Percentiles rank a stretch among this genome's conserved stretches.
phyloP scores from a whole-genome alignment of 192 early-diverging fungal genomes.

The Coemansia biformis region DNA sequence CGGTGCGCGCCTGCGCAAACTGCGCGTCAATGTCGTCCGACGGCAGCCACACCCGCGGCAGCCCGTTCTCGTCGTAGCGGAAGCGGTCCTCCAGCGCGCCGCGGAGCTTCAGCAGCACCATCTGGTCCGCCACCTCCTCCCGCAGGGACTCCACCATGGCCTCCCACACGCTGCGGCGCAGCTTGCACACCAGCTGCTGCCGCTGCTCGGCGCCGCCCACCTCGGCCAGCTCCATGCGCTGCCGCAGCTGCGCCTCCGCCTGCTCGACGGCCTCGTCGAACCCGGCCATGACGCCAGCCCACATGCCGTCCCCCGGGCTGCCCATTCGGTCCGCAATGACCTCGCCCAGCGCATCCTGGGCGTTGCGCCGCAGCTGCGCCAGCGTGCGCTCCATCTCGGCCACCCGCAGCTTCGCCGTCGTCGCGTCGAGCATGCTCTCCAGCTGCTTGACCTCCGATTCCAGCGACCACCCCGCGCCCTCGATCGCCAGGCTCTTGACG shows the following conservation, averaged over 20 bases:
- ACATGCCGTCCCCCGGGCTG: constrained; percentile 62
- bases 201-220: constrained; percentile 51
- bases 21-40: constrained; percentile 90
- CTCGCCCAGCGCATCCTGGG: constrained; percentile 61
- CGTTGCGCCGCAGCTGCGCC: constrained; percentile 9
- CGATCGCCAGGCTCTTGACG: constrained; percentile 14
- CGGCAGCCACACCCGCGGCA: constrained; percentile 93
- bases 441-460: constrained; percentile 26
- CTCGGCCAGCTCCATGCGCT: constrained; percentile 17
- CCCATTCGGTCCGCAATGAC: constrained; percentile 64
- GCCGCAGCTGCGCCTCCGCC: constrained; percentile 48
- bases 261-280: constrained; percentile 55
- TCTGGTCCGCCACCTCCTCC: constrained; percentile 78
- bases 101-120: constrained; percentile 76
- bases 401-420: constrained; percentile 26
- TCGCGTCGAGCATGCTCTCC: constrained; percentile 19
- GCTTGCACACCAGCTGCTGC: constrained; percentile 50
- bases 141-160: constrained; percentile 64
- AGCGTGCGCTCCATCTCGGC: constrained; percentile 38
- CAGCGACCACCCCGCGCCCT: constrained; percentile 29
- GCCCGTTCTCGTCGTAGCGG: constrained; percentile 86
- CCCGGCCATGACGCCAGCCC: constrained; percentile 59
- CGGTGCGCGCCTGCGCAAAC: constrained; percentile 70
- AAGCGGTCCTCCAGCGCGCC: constrained; percentile 84
- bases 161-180: constrained; percentile 66